A percentile compares a stretch with the other conserved stretches of the same genome.
phyloP scores from a whole-genome alignment of 2,329 filamentous ascomycete species.

The Ceratocystiopsis minuta region DNA sequence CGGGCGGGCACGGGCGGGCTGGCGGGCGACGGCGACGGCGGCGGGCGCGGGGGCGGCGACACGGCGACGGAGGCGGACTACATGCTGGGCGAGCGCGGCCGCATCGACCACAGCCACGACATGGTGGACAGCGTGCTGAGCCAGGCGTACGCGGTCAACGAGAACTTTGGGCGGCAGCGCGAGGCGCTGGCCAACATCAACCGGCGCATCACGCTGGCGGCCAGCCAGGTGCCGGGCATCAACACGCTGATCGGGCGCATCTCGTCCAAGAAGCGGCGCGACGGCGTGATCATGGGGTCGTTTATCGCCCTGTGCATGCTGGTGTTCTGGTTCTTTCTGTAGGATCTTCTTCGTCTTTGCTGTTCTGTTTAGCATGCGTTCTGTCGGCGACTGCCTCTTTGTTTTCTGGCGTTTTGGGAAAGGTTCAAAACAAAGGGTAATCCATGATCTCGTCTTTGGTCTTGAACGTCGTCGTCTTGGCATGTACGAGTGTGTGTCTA shows the following conservation, averaged over 20 bases:
- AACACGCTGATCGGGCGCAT: conserved; percentile 86
- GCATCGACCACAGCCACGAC: conserved; percentile 76
- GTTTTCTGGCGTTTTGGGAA: neutral
- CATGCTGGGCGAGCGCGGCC: conserved; percentile 77
- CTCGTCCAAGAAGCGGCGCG: conserved; percentile 82
- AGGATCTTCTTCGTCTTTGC: neutral
- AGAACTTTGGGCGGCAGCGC: conserved; percentile 72
- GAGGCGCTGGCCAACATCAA: conserved; percentile 83
- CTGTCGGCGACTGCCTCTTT: neutral
- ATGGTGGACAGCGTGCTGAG: conserved; percentile 80
- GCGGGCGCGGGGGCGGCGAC: conserved; percentile 44
- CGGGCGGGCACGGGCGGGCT: conserved; percentile 41
- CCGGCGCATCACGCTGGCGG: conserved; percentile 71
- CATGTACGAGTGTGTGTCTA: too few species aligned
- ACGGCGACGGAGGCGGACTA: conserved; percentile 73
- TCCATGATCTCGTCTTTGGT: too few species aligned
- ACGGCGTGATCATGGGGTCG: conserved; percentile 78
- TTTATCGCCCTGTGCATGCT: conserved; percentile 91
- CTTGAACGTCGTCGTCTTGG: too few species aligned
- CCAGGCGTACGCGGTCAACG: conserved; percentile 92
- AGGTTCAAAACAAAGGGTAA: too few species aligned
- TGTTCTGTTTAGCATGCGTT: neutral
- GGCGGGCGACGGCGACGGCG: conserved; percentile 66
- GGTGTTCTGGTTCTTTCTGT: conserved; percentile 65
- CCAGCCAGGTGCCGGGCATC: conserved; percentile 80